Evolutionary conservation across 1,284 basidiomycete species (phyloP), one percentile per base, ranked within the genome.

Genomic region (Sparassis latifolia): DNA sequence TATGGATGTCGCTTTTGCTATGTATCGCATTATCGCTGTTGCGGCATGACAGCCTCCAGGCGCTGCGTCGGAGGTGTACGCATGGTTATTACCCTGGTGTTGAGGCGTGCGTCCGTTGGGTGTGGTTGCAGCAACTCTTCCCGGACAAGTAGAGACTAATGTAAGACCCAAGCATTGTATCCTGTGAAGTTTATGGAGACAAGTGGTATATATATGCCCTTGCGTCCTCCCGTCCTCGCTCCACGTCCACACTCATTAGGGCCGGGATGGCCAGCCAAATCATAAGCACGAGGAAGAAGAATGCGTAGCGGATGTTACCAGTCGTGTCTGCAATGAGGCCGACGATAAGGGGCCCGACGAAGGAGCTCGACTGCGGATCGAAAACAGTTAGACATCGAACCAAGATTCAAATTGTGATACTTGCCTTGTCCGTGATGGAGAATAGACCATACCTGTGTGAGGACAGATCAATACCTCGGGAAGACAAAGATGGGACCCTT

Each of bases 241-340:
- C 79, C 4, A 91, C 75, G 61, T 92, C 75, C 3, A 95, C 88
- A 35, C 70, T 71, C 55, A 74, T 58, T 10, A 97, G 73, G 0
- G 95, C 69, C 0, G 93, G 94, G 3, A 95, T 69, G 0, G 92
- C 87, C 0, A 80, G 55, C 73, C 88, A 83, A 9, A 97, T 74
- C 84, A 96, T 89, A 44, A 73, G 58, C 2, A 89, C 73, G 27
- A 97, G 78, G 72, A 97, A 92, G 64, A 92, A 82, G 67, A 97
- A 97, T 1, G 86, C 85, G 55, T 88, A 88, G 20, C 92, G 85
- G 51, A 96, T 93, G 65, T 95, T 90, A 2, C 92, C 92, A 0
- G 90, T 93, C 43, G 74, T 66, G 62, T 95, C 92, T 0, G 92
- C 82, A 44, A 97, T 89, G 40, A 92, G 58, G 0, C 92, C 92